Base-by-base conservation (phyloP, 2,329 filamentous ascomycete genomes). In the Tympanopsis confertula region DNA sequence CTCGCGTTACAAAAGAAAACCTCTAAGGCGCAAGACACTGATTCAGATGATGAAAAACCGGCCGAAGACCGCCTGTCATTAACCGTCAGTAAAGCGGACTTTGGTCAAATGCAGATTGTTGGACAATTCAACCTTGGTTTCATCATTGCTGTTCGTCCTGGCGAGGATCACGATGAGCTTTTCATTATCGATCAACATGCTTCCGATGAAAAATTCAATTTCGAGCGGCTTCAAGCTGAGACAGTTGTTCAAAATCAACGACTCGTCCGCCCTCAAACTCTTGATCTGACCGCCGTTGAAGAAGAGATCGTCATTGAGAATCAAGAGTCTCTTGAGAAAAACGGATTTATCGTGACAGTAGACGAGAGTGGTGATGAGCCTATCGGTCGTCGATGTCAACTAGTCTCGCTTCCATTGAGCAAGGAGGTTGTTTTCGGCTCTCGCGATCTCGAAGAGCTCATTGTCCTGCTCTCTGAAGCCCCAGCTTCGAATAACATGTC, bases 121-220 rank as follows among this genome's bases (percentile, higher is more conserved):
- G 91, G 91, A 0, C 91, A 98, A 50, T 98, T 98, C 63, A 98
- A 98, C 53, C 69, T 94, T 1, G 91, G 91, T 1, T 98, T 98
- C 59, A 89, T 98, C 49, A 71, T 98, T 26, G 87, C 87, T 12
- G 73, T 86, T 2, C 77, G 87, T 10, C 22, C 22, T 10, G n/a
- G n/a, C 7, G 15, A 33, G 7, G 30, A 33, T 15, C 59, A 65
- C 46, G 80, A 94, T 46, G 88, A 98, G 51, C 70, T 98, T 3
- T 96, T 98, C 63, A 98, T 98, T 52, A 94, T 98, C 48, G 91
- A 98, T 57, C 91, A 98, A 56, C 91, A 98, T 54, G 93, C 91
- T 4, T 94, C 89, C 0, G 91, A 98, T 51, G 91, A 98, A 53
- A 98, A 95, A 51, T 95, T 88, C 67, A 98, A 98, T 53, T 98